Conservation (phyloP, 2,329 filamentous ascomycete genomes). For the Apiospora marii region DNA sequence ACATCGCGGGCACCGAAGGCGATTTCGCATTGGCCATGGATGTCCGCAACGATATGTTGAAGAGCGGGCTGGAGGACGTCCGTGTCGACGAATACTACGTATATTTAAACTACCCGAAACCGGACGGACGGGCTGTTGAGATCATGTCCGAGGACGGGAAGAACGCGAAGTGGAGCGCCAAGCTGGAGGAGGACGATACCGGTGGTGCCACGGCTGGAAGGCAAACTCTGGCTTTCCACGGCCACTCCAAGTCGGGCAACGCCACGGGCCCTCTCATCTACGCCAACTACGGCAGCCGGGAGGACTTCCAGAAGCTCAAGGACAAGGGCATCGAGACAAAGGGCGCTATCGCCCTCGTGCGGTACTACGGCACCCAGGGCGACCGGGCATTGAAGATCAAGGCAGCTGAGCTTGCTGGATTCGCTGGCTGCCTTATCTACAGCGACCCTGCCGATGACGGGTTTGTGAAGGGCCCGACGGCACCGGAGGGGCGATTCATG, state of each 20-base stretch:
- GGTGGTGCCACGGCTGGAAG: constrained; percentile 68
- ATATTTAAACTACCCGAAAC: constrained; percentile 89
- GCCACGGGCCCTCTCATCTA: constrained; percentile 89
- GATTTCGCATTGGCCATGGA: constrained; percentile 87
- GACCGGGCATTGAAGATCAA: constrained; percentile 86
- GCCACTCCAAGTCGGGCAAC: constrained; percentile 85
- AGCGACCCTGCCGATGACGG: constrained; percentile 89
- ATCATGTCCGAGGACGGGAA: constrained; percentile 74
- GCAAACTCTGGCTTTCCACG: constrained; percentile 85
- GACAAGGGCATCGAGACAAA: constrained; percentile 76
- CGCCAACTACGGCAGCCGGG: constrained; percentile 86
- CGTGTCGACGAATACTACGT: constrained; percentile 82
- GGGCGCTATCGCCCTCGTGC: constrained; percentile 84
- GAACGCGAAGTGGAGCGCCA: constrained; percentile 76
- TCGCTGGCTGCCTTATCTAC: constrained; percentile 88
- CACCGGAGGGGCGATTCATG: constrained; percentile 81
- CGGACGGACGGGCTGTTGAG: constrained; percentile 79
- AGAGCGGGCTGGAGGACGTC: constrained; percentile 78
- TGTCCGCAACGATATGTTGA: constrained; percentile 78
- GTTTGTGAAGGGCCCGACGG: constrained; percentile 74
- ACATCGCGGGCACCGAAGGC: constrained; percentile 93
- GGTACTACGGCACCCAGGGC: constrained; percentile 77
- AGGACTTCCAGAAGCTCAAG: constrained; percentile 79
- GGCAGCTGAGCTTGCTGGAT: constrained; percentile 86
- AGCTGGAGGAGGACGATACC: constrained; percentile 81